These are phyloP conservation scores for Jatropha podagrica DNA, from an alignment of 441 rosid species.

Conservation along the genomic window DNA sequence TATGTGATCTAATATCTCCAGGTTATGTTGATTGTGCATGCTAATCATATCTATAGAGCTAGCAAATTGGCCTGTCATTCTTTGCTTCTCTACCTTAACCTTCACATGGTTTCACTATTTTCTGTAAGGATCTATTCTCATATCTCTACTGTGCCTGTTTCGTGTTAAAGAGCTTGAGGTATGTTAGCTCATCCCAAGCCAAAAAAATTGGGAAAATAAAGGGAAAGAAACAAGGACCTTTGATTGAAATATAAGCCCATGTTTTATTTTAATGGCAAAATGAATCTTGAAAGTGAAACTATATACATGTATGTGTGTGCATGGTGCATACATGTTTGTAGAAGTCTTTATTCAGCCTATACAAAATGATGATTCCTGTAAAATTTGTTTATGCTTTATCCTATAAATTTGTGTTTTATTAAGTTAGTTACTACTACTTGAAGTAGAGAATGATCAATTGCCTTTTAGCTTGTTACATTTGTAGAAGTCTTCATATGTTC, in stretches of 20 bases:
- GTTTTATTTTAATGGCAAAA: neutral
- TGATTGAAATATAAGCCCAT: neutral
- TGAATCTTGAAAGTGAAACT: neutral
- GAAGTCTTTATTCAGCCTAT: neutral
- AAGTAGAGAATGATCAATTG: neutral
- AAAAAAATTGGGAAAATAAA: neutral
- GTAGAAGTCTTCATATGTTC: neutral
- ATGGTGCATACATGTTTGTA: neutral
- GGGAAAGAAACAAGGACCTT: neutral
- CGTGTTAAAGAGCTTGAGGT: neutral
- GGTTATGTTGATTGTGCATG: neutral
- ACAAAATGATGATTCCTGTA: neutral
- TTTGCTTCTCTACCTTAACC: neutral
- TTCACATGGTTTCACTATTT: neutral
- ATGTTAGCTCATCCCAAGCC: neutral
- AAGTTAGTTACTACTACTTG: neutral
- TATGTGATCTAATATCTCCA: slow-evolving; percentile 32
- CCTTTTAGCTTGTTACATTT: slow-evolving; percentile 4
- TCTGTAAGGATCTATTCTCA: neutral
- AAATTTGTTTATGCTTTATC: neutral
- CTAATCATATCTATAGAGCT: neutral
- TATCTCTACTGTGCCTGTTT: neutral
- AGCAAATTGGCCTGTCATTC: neutral
- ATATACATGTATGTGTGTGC: neutral
- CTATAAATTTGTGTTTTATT: neutral